Evolutionary conservation across 2,329 filamentous ascomycete genomes (phyloP).

Genomic region (Ilyonectria mors-panacis): DNA sequence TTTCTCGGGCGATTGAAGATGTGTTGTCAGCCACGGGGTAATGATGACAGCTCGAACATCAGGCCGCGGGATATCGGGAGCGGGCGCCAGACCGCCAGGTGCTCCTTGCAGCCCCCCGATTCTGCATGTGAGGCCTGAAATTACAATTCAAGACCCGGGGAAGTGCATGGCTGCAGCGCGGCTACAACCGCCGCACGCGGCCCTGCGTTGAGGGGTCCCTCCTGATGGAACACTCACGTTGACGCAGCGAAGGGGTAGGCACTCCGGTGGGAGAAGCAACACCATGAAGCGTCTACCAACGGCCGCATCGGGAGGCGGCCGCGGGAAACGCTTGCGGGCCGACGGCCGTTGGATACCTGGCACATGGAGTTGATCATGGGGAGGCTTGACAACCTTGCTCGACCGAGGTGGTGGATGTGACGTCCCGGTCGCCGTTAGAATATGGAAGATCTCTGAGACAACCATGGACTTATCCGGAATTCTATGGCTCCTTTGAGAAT

Average conservation of each 20-base stretch:
- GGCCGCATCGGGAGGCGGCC: slow-evolving; percentile 16
- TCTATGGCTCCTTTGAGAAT: slow-evolving; percentile 19
- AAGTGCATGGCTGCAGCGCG: slow-evolving; percentile 15
- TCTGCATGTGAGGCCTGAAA: slow-evolving; percentile 15
- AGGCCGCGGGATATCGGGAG: slow-evolving; percentile 16
- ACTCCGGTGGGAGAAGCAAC: slow-evolving; percentile 1
- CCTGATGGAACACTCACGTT: slow-evolving; percentile 11
- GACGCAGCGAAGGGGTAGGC: neutral
- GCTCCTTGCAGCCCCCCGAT: neutral
- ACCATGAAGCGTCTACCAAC: slow-evolving; percentile 2
- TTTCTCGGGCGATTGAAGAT: slow-evolving; percentile 14
- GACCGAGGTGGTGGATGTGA: slow-evolving; percentile 20
- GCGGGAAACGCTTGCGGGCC: slow-evolving; percentile 15
- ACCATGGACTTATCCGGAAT: slow-evolving; percentile 19
- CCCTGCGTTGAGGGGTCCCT: slow-evolving; percentile 6
- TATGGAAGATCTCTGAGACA: slow-evolving; percentile 15
- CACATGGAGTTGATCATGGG: slow-evolving; percentile 27
- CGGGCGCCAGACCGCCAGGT: slow-evolving; percentile 6
- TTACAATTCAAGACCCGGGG: slow-evolving; percentile 13
- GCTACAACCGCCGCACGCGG: slow-evolving; percentile 15
- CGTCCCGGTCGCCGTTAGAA: slow-evolving; percentile 10
- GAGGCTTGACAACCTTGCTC: slow-evolving; percentile 14
- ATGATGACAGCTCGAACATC: slow-evolving; percentile 10
- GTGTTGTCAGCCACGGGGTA: slow-evolving; percentile 25
- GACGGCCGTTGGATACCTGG: slow-evolving; percentile 23